Evolutionary conservation across 345 rosid genomes (phyloP).

Genomic region (Combretum micranthum): DNA sequence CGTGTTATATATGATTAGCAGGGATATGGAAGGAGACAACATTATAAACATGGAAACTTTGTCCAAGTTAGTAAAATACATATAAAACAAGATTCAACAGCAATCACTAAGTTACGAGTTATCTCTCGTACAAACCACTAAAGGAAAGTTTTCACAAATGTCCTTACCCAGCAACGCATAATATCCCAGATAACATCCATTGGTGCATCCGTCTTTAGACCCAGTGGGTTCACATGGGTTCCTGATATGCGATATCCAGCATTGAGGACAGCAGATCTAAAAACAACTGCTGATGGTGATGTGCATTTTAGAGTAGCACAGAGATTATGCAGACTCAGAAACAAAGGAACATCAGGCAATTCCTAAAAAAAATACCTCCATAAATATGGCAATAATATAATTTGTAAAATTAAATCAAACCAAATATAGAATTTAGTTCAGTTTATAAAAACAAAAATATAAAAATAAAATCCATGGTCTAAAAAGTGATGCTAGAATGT

Average conservation of each 20-base stretch:
- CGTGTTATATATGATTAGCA: too few relatives aligned
- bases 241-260: conserved; percentile 93
- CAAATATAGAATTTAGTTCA: too few relatives aligned
- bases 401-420: too few relatives aligned
- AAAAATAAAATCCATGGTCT: too few relatives aligned
- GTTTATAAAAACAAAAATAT: too few relatives aligned
- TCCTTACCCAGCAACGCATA: conserved; percentile 98
- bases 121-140: not conserved
- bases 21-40: too few relatives aligned
- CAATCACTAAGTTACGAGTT: too few relatives aligned
- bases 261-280: conserved; percentile 91
- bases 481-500: too few relatives aligned
- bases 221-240: conserved; percentile 85
- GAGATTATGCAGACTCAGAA: conserved; percentile 89
- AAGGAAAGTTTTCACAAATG: conserved; percentile 1
- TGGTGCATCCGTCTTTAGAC: conserved; percentile 97
- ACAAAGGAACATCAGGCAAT: conserved; percentile 89
- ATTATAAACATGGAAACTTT: too few relatives aligned
- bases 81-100: too few relatives aligned
- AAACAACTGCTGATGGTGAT: conserved; percentile 90
- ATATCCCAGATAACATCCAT: conserved; percentile 98
- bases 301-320: conserved; percentile 92
- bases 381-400: too few relatives aligned
- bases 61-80: too few relatives aligned
- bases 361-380: conserved; percentile 36